Evolutionary conservation across 2,329 filamentous ascomycete genomes (phyloP), one percentile per base, ranked within the genome.

Genomic region (Diaporthe destruens): DNA sequence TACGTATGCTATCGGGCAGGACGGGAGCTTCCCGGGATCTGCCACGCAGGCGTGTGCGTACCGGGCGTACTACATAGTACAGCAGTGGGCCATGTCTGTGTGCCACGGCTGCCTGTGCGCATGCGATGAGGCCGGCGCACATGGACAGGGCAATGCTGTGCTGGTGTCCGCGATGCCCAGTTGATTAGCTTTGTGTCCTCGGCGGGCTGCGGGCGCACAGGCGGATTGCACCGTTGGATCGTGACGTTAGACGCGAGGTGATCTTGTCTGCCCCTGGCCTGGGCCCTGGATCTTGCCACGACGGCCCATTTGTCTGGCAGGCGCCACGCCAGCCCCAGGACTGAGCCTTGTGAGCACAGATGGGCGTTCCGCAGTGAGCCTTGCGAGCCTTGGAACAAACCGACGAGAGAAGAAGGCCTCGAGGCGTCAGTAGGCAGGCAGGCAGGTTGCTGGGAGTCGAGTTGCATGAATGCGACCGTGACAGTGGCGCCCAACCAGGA

Each of bases 381-480:
- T n/a, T n/a, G n/a, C n/a, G n/a, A n/a, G n/a, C n/a, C n/a, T n/a
- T n/a, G n/a, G n/a, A n/a, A 29, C 29, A 42, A 51, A 39, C 18
- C 39, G 42, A 20, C 39, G 39, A 32, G 25, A 49, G 39, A 18
- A 18, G 6, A 18, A 18, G 12, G 39, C 39, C 12, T 6, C 8
- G 57, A 44, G 23, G 23, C 23, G 57, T 61, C 57, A 53, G 39
- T n/a, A n/a, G n/a, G 9, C 32, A 53, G 29, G 25, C 18, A 32
- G 47, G 36, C 18, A 66, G 61, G 61, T 36, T 66, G 29, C n/a
- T 49, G 61, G 44, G 47, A 25, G 18, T 25, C 47, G 47, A 66
- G 47, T 53, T 53, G 61, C 61, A 66, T 66, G 61, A 66, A 66
- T 66, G 61, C 47, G 61, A 66, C 61, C 29, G 61, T 66, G 61